Evolutionary conservation across 441 rosid species (phyloP).

Genomic region (Euphorbia celastroides): DNA sequence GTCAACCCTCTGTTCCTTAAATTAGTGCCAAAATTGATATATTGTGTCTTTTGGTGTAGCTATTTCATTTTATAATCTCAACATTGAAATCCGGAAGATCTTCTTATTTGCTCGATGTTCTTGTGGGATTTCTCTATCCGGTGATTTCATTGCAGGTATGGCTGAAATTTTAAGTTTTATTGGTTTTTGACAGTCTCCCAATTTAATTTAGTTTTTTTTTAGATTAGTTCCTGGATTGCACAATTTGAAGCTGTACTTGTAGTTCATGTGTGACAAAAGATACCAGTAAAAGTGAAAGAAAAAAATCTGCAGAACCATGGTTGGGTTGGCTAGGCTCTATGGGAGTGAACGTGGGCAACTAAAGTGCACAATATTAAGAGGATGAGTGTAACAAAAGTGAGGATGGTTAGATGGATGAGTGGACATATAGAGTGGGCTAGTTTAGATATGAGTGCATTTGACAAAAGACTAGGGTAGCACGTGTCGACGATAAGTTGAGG

Average conservation of each 20-base stretch:
- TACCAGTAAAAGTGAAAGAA: not conserved
- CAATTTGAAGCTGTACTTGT: too few relatives aligned
- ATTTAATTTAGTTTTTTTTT: not conserved
- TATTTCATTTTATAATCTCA: conserved; percentile 85
- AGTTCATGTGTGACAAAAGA: too few relatives aligned
- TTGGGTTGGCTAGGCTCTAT: not conserved
- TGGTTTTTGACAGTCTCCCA: conserved; percentile 7
- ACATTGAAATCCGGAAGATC: conserved; percentile 96
- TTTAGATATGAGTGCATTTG: not conserved
- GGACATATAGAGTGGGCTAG: not conserved
- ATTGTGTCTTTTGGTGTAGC: conserved; percentile 34
- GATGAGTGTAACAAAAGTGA: not conserved
- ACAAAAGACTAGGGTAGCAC: not conserved
- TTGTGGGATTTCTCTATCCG: conserved; percentile 77
- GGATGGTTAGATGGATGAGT: not conserved
- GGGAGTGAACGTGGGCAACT: not conserved
- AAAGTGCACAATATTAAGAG: not conserved
- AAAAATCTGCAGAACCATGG: not conserved
- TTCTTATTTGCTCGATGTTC: conserved; percentile 75
- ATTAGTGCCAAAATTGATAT: conserved; percentile 14
- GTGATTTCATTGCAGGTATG: conserved; percentile 91
- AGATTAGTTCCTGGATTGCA: not conserved
- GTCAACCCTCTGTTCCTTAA: conserved; percentile 6
- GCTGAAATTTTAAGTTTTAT: conserved; percentile 8
- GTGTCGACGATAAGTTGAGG: not conserved